Base-by-base conservation (phyloP, 2,329 filamentous ascomycete genomes). In the Phoma herbarum region DNA sequence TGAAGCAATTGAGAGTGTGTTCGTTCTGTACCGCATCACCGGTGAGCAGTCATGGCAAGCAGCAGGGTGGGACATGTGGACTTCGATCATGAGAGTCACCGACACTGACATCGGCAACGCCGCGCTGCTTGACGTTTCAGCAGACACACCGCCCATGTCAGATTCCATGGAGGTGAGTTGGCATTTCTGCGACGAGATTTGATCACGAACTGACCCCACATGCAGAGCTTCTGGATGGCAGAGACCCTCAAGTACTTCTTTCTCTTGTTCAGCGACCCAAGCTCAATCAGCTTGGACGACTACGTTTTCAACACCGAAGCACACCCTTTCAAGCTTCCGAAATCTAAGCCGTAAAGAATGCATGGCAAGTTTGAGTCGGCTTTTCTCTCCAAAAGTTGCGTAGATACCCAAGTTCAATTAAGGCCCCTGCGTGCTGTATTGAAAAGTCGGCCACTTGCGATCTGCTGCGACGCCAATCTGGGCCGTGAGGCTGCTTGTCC, bases 1-100 rank as follows among this genome's bases (percentile, higher is more conserved):
- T 0, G 85, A 88, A 70, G 85, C 85, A 2, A 85, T 88, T 43
- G 85, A 88, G 68, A 84, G 82, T n/a, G 81, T 87, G 3, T 88
- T 87, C 70, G 78, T 87, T 63, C 75, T 88, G 71, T 86, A 87
- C 64, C 81, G 85, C 20, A 83, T 86, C 43, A 87, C 85, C 0
- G 85, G 85, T 12, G 81, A 86, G 59, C 78, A 77, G 52, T 75
- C 68, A 57, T 76, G 79, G 60, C 76, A 79, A 49, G 79, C 80
- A 5, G 75, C 74, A 0, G 82, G 80, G 2, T 84, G 82, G 82
- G 75, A 80, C 8, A 83, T 83, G 81, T 84, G 81, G 69, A 75
- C 72, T n/a, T 74, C 78, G 2, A 81, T 84, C 41, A 67, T 75
- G 48, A 72, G 76, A 35, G 69, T 72, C 8, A 81, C 80, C 0